A percentile compares a stretch with the other conserved stretches of the same genome.
These are phyloP conservation scores for Dentipellis sp. DNA, from an alignment of 768 basidiomycete genomes.

Conservation along the genomic window DNA sequence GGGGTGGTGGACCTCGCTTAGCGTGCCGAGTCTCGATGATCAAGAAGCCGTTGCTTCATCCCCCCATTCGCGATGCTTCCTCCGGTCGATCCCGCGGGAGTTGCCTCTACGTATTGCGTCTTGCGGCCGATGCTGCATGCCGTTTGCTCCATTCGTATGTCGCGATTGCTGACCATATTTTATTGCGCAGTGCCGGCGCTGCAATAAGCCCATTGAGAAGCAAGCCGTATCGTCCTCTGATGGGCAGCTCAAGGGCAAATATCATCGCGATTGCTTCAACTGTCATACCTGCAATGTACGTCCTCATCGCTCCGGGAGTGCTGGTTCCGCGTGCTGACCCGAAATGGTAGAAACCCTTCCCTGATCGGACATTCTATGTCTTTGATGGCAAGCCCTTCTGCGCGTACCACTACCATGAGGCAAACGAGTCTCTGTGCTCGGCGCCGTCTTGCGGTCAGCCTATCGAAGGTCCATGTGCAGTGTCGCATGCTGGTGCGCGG, in stretches of 20 bases:
- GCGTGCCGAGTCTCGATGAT: too few relatives aligned
- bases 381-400: slow-evolving; percentile 86
- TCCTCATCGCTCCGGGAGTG: slow-evolving; percentile 7
- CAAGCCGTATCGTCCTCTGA: slow-evolving; percentile 87
- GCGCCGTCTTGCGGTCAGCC: slow-evolving; percentile 73
- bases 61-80: too few relatives aligned
- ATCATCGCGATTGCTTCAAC: slow-evolving; percentile 86
- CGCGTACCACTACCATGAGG: slow-evolving; percentile 88
- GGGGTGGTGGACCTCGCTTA: neutral
- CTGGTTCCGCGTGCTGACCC: slow-evolving; percentile 1
- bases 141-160: neutral
- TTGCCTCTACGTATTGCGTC: neutral
- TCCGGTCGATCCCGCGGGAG: too few relatives aligned
- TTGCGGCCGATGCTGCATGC: neutral
- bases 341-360: slow-evolving; percentile 65
- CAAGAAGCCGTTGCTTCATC: too few relatives aligned
- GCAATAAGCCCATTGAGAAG: slow-evolving; percentile 80
- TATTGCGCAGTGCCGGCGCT: slow-evolving; percentile 67
- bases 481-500: slow-evolving; percentile 70
- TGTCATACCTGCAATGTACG: slow-evolving; percentile 74
- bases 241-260: slow-evolving; percentile 93
- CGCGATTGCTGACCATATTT: slow-evolving; percentile 4
- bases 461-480: slow-evolving; percentile 89
- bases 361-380: slow-evolving; percentile 88
- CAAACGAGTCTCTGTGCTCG: slow-evolving; percentile 82